These are phyloP conservation scores for Fusarium sp. DNA, from an alignment of 2,329 filamentous ascomycete genomes.

Conservation along the genomic window DNA sequence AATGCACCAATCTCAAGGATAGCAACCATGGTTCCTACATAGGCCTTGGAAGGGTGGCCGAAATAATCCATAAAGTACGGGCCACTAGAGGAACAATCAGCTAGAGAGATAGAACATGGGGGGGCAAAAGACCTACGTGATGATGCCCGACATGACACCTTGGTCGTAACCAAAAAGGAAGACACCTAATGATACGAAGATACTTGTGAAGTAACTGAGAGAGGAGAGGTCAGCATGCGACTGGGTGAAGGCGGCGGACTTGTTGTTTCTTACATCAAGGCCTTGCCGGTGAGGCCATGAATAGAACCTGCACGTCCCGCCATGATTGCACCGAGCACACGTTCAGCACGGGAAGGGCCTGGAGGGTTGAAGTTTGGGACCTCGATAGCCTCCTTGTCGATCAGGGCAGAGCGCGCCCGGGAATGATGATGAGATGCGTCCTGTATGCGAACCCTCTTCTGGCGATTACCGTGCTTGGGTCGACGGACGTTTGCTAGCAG, in stretches of 20 bases:
- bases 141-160: constrained; percentile 83
- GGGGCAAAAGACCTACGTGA: constrained; percentile 61
- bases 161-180: constrained; percentile 92
- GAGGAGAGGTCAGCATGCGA: constrained; percentile 28
- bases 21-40: constrained; percentile 97
- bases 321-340: constrained; percentile 85
- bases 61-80: constrained; percentile 92
- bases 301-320: constrained; percentile 78
- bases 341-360: constrained; percentile 72
- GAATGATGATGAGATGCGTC: constrained; percentile 54
- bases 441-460: constrained; percentile 76
- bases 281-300: constrained; percentile 94
- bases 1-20: constrained; percentile 95
- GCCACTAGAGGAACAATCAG: constrained; percentile 66
- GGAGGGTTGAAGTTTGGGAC: constrained; percentile 75
- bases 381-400: constrained; percentile 80
- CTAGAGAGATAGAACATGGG: background rate
- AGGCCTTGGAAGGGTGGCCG: constrained; percentile 82
- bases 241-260: background rate
- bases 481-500: constrained; percentile 61
- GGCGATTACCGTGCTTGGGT: constrained; percentile 51
- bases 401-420: constrained; percentile 52
- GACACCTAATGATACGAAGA: constrained; percentile 86
- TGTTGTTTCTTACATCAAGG: constrained; percentile 74
- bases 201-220: constrained; percentile 88